These are phyloP conservation scores for Thelonectria discophora DNA, from an alignment of 2,329 filamentous ascomycete species.

Conservation along the genomic window DNA sequence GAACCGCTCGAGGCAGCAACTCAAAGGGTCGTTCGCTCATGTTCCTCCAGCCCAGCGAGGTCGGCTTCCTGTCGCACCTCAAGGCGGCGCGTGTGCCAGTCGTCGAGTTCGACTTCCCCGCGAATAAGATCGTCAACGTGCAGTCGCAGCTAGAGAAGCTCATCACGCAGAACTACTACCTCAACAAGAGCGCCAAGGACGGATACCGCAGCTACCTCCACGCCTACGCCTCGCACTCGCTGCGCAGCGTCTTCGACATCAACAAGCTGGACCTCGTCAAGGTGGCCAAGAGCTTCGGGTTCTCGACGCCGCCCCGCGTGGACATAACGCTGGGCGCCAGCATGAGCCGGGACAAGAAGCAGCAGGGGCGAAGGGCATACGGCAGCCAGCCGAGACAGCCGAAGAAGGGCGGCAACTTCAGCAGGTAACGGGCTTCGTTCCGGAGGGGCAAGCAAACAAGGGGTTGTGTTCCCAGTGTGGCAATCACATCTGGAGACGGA, in stretches of 20 bases:
- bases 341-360: constrained; percentile 74
- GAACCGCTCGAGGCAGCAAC: constrained; percentile 86
- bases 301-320: constrained; percentile 79
- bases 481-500: constrained; percentile 31
- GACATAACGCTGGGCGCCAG: constrained; percentile 86
- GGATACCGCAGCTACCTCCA: constrained; percentile 92
- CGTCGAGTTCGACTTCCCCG: constrained; percentile 94
- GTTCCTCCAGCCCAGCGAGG: constrained; percentile 91
- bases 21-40: constrained; percentile 88
- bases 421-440: constrained; percentile 28
- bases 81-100: constrained; percentile 92
- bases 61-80: constrained; percentile 90
- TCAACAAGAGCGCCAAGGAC: constrained; percentile 85
- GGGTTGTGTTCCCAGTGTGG: constrained; percentile 11
- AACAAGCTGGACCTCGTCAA: constrained; percentile 85
- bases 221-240: constrained; percentile 82
- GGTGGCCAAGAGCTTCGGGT: constrained; percentile 85
- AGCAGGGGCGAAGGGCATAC: constrained; percentile 72
- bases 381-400: constrained; percentile 78
- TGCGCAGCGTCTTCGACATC: constrained; percentile 74
- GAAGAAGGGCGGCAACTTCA: constrained; percentile 39
- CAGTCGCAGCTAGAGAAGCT: constrained; percentile 93
- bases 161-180: constrained; percentile 94
- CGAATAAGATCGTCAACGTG: constrained; percentile 90
- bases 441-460: constrained; percentile 9